Evolutionary conservation across 2,329 filamentous ascomycete genomes (phyloP), one percentile per base, ranked within the genome.

Genomic region (Fusarium phyllophilum): DNA sequence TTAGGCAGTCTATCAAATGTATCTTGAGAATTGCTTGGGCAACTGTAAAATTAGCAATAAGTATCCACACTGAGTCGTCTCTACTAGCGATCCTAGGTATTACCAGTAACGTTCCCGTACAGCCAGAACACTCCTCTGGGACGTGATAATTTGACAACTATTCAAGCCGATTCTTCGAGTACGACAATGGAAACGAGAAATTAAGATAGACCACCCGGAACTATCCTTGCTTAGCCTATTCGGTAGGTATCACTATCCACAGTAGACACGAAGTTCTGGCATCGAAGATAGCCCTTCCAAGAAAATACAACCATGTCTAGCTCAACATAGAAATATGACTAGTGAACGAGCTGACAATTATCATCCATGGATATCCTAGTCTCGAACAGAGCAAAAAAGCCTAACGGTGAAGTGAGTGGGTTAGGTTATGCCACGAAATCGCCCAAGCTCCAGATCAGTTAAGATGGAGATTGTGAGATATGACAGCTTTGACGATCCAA

Each of bases 281-380:
- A 49, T 33, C 9, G 15, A 24, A 24, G 6, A 29, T 34, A 36
- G 33, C 11, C 12, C 20, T 45, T 48, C 42, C 48, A 62, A 68
- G 64, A 33, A 68, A 51, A 29, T 26, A n/a, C 49, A 56, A 31
- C 56, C 48, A 38, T 68, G 64, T 42, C 60, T 62, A 68, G 33
- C n/a, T 41, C 56, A 48, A 45, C 33, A 49, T 11, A 36, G 11
- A 26, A 33, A 34, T 36, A 38, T 31, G 36, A 26, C 33, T 45
- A 36, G 44, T 38, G 34, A 42, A 60, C 33, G 33, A 67, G 45
- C 24, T 60, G 39, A 26, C 14, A 55, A 36, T 33, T 15, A 18
- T 22, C 10, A 56, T 29, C 38, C 64, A 55, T 39, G 42, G 56
- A 56, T 68, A 51, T 41, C 42, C 56, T 26, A 20, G 38, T 24